Evolutionary conservation across 2,329 filamentous ascomycete species (phyloP).

Genomic region (Pestalotiopsis sp.): DNA sequence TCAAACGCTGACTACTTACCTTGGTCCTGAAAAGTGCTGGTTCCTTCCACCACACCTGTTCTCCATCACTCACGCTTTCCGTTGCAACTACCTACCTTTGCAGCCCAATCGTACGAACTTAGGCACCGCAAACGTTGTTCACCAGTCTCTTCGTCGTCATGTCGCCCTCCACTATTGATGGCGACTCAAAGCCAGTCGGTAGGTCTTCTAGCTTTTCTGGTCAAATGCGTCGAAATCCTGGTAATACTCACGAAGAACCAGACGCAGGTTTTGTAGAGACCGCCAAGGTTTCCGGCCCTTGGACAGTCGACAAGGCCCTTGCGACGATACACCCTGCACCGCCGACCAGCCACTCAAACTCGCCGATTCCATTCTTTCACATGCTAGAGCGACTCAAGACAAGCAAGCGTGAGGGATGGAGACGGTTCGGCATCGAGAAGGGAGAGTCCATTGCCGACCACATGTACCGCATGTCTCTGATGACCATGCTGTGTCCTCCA

Average conservation of each 20-base stretch:
- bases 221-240: not conserved
- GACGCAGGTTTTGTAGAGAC: conserved; percentile 38
- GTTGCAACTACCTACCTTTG: not conserved
- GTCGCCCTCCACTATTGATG: conserved; percentile 9
- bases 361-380: conserved; percentile 92
- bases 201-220: not conserved
- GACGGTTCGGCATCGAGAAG: conserved; percentile 77
- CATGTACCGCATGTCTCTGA: conserved; percentile 99
- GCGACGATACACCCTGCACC: conserved; percentile 61
- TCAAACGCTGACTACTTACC: not conserved
- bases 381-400: conserved; percentile 93
- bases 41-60: no score
- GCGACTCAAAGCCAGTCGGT: not conserved
- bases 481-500: conserved; percentile 88
- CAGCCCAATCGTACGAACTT: not conserved
- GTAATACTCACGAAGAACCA: conserved; percentile 15
- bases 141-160: conserved; percentile 1
- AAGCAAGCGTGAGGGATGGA: conserved; percentile 94
- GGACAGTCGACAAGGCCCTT: conserved; percentile 66
- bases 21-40: no score
- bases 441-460: conserved; percentile 96
- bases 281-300: conserved; percentile 47
- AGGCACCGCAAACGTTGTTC: not conserved
- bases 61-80: not conserved
- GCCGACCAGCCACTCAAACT: conserved; percentile 63